Evolutionary conservation across 768 basidiomycete species (phyloP), one percentile per base, ranked within the genome.

Genomic region (Mycena kentingensis): DNA sequence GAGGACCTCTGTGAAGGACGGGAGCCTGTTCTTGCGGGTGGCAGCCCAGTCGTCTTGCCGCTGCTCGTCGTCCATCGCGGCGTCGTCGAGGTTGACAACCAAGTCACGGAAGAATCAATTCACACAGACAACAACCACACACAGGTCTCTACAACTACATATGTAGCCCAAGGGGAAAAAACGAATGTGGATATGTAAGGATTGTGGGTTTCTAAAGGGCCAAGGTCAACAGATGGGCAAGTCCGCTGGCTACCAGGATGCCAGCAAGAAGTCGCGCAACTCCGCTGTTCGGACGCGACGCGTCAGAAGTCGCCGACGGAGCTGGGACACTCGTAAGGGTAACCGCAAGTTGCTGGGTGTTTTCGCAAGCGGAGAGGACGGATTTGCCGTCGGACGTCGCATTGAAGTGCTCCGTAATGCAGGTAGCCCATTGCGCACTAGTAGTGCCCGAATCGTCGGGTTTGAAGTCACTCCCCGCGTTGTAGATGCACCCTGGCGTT

Each of bases 1-100:
- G 25, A 98, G 80, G 42, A 98, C 94, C 75, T 98, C 93, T 21
- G 85, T 83, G 63, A 93, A 91, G 26, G 90, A 86, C n/a, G 90
- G 90, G 13, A 93, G 77, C 63, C 90, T 82, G 65, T 89, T 82
- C 73, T 79, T 79, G 69, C 89, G 82, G 67, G 75, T 83, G 55
- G 70, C 77, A 4, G 80, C 78, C 87, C 85, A 88, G 61, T 91
- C 89, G 70, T 91, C 88, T 60, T 88, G 84, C 49, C 73, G 70
- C 62, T 77, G 81, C 65, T 84, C 81, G 70, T 78, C 81, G 70
- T 79, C 77, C 81, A 81, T 82, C 55, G 58, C 61, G 51, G 54
- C 25, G 27, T 34, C 32, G 39, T n/a, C n/a, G 31, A 32, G 31
- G 31, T 8, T 16, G 31, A 16, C 31, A 16, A 16, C 8, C 8